Conservation (phyloP, 306 rosid genomes). For the Mimosa bimucronata region DNA sequence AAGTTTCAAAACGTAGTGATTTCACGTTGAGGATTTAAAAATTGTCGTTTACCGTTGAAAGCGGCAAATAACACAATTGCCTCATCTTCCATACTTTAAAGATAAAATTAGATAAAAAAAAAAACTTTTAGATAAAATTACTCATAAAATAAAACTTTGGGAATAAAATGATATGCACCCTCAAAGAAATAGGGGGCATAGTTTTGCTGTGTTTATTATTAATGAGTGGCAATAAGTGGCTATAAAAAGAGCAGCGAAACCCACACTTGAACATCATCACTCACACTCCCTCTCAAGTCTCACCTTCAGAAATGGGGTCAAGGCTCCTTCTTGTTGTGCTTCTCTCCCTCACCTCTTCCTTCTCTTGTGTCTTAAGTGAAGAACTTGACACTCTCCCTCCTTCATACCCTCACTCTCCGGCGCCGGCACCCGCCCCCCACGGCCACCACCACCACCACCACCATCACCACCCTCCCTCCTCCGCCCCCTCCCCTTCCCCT, state of each 20-base stretch:
- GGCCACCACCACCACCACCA: constrained; percentile 51
- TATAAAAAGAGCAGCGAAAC: constrained; percentile 44
- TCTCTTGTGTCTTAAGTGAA: constrained; percentile 35
- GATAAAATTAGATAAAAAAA: too few species aligned
- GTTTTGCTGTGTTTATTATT: too few species aligned
- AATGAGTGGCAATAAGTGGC: constrained; percentile 9
- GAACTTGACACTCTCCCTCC: constrained; percentile 39
- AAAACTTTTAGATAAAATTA: too few species aligned
- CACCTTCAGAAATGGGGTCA: neutral
- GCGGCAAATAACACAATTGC: too few species aligned
- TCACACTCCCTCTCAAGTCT: neutral
- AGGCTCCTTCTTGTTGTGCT: neutral
- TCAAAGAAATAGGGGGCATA: too few species aligned
- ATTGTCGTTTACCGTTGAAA: too few species aligned
- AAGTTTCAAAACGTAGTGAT: too few species aligned
- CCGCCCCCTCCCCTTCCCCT: neutral
- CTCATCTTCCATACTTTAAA: too few species aligned
- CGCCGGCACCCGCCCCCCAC: constrained; percentile 31
- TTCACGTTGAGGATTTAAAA: too few species aligned
- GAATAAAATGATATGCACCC: too few species aligned
- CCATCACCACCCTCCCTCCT: constrained; percentile 12
- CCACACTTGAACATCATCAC: neutral
- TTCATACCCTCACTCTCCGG: constrained; percentile 22
- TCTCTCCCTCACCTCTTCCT: constrained; percentile 21
- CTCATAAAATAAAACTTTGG: too few species aligned